Evolutionary conservation across 176 grass and related monocot genomes (phyloP), one percentile per base, ranked within the genome.

Genomic region (Musa acuminata): DNA sequence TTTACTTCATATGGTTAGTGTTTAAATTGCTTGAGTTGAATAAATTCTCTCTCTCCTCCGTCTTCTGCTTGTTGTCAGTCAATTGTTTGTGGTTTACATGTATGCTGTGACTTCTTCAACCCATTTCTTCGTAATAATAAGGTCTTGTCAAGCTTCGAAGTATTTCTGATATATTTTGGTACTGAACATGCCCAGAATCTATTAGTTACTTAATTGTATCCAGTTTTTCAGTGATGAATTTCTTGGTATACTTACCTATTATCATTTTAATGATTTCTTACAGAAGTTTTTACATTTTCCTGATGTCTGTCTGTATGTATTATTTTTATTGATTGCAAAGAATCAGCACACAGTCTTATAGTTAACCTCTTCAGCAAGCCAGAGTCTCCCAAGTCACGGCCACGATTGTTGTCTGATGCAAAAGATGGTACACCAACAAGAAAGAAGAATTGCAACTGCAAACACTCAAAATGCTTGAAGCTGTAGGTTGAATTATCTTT

Each of bases 391-490:
- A 94, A 94, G 24, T 82, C 84, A 23, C 87, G 86, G 20, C n/a
- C 73, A 54, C 80, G 81, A n/a, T 73, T 72, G 9, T 79, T 53
- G 13, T 78, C 67, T 78, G 91, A 94, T 78, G 81, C 72, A 16
- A 94, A 99, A 87, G 88, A 99, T 78, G 85, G 80, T 55, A 99
- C 95, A 54, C 95, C 95, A 20, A 86, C 91, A 9, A 89, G 84
- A 79, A 99, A 91, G 69, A 99, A 89, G 80, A 89, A 85, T 72
- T 99, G 95, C 91, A 99, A 99, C 72, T 99, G 95, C 80, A 85
- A 74, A 79, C 81, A 99, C 73, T 94, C 95, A 50, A 94, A 74
- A 86, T 99, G 95, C 81, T 87, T 99, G 79, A 99, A 99, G 80
- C 77, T 98, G 94, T 98, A 98, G 64, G 87, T 88, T 14, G 17